Conservation (phyloP, 176 grass and related monocot genomes). For the Carex littledalei region DNA sequence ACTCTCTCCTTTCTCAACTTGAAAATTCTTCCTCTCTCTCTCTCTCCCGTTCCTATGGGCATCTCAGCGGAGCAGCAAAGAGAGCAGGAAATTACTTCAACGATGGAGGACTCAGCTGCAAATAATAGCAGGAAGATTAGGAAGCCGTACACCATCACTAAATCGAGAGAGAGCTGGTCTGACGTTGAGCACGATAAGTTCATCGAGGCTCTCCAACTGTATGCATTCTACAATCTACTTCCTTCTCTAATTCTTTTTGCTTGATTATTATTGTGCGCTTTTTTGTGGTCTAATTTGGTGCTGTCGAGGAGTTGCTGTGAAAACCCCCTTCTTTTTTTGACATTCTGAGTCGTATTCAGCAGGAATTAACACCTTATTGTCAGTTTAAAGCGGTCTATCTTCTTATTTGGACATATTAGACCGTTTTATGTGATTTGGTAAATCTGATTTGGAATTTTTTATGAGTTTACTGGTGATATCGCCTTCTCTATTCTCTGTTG, state of each 20-base stretch:
- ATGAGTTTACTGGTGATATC: not conserved
- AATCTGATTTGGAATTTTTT: conserved; percentile 15
- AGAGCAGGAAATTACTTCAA: not conserved
- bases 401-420: not conserved
- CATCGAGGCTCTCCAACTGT: conserved; percentile 78
- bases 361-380: not conserved
- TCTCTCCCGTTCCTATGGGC: not conserved
- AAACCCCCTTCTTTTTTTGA: not conserved
- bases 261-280: not conserved
- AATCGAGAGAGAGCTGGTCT: conserved; percentile 79
- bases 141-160: conserved; percentile 78
- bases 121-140: conserved; percentile 37
- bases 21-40: not conserved
- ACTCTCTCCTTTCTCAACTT: not conserved
- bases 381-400: not conserved
- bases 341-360: not conserved
- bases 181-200: conserved; percentile 79
- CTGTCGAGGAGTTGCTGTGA: not conserved
- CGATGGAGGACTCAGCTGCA: not conserved
- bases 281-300: not conserved
- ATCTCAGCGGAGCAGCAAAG: not conserved
- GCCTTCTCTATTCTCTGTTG: not conserved
- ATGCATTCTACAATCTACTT: not conserved
- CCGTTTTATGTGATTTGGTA: not conserved
- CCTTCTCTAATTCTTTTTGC: not conserved